Percentiles rank a stretch among this genome's conserved stretches.
Conservation (phyloP, 768 basidiomycete genomes). For the Pisolithus tinctorius region DNA sequence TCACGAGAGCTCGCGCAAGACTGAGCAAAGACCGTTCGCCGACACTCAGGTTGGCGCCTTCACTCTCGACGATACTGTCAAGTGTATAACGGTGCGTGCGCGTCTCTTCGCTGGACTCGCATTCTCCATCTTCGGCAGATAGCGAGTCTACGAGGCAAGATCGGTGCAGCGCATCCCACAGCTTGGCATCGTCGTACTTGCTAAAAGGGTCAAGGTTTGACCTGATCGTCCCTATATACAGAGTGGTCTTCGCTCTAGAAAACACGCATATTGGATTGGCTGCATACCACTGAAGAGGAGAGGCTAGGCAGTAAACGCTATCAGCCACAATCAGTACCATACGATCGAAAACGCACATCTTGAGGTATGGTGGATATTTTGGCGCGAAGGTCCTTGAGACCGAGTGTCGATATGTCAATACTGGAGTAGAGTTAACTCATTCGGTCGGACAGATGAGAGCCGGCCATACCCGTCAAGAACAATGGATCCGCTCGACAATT, state of each 20-base stretch:
- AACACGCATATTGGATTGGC: slow-evolving; percentile 20
- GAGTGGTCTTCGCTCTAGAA: slow-evolving; percentile 28
- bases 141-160: slow-evolving; percentile 38
- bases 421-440: slow-evolving; percentile 23
- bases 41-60: slow-evolving; percentile 46
- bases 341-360: slow-evolving; percentile 36
- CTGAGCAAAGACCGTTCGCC: slow-evolving; percentile 42
- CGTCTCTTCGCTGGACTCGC: slow-evolving; percentile 6
- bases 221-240: slow-evolving; percentile 45
- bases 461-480: slow-evolving; percentile 50
- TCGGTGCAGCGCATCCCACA: slow-evolving; percentile 70
- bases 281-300: slow-evolving; percentile 49
- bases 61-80: slow-evolving; percentile 44
- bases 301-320: slow-evolving; percentile 31
- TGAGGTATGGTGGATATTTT: slow-evolving; percentile 64
- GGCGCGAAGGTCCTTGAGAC: slow-evolving; percentile 53
- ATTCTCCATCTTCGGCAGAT: slow-evolving; percentile 15
- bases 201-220: slow-evolving; percentile 56
- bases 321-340: neutral
- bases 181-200: slow-evolving; percentile 52
- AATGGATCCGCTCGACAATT: slow-evolving; percentile 55
- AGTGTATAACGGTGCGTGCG: slow-evolving; percentile 41
- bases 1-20: slow-evolving; percentile 49
- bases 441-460: slow-evolving; percentile 6
- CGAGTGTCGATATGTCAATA: slow-evolving; percentile 62